A percentile compares a stretch with the other conserved stretches of the same genome.
These are phyloP conservation scores for Trichoderma gracile DNA, from an alignment of 2,329 filamentous ascomycete genomes.

Conservation along the genomic window DNA sequence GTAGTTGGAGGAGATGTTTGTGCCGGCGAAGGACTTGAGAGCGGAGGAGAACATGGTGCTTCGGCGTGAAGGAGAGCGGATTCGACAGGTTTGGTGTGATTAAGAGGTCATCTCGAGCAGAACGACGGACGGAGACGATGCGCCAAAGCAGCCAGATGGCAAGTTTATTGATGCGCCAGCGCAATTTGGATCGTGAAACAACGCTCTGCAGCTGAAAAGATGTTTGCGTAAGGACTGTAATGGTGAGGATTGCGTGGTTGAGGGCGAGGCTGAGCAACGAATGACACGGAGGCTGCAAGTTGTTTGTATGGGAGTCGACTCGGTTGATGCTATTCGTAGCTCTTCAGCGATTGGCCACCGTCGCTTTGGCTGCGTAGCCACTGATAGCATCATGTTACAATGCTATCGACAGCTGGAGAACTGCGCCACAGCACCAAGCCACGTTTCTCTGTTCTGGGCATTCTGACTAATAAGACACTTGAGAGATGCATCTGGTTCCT, in stretches of 20 bases:
- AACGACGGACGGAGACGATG: not conserved
- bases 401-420: slow-evolving; percentile 1
- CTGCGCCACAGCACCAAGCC: slow-evolving; percentile 14
- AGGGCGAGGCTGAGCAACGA: slow-evolving; percentile 18
- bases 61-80: slow-evolving; percentile 5
- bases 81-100: slow-evolving; percentile 26
- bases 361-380: not conserved
- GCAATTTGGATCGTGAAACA: not conserved
- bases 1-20: slow-evolving; percentile 93
- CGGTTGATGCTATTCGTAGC: slow-evolving; percentile 20
- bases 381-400: slow-evolving; percentile 14
- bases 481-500: not conserved
- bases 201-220: not conserved
- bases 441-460: not conserved
- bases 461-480: slow-evolving; percentile 8
- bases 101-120: slow-evolving; percentile 33
- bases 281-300: slow-evolving; percentile 8
- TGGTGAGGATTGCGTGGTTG: too few relatives aligned
- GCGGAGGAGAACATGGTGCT: slow-evolving; percentile 82
- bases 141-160: slow-evolving; percentile 8
- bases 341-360: slow-evolving; percentile 10
- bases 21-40: slow-evolving; percentile 86
- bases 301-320: not conserved
- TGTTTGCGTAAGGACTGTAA: not conserved
- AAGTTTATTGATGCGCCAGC: slow-evolving; percentile 1